These are phyloP conservation scores for Rutstroemia sydowiana DNA, from an alignment of 2,329 filamentous ascomycete species.

Conservation along the genomic window DNA sequence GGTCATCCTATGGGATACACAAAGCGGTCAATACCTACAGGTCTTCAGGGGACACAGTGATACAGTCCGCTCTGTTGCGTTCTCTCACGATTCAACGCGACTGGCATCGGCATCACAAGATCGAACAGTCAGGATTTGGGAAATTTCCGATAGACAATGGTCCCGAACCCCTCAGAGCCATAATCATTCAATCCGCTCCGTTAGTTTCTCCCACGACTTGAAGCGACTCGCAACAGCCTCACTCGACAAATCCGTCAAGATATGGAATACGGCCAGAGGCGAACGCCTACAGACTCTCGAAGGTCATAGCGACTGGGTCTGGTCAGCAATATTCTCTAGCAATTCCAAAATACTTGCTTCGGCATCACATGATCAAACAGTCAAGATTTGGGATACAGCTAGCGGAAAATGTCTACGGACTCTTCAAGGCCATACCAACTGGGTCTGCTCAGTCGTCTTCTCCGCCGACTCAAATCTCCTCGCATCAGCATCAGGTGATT, in stretches of 20 bases:
- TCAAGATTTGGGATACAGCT: slow-evolving; percentile 11
- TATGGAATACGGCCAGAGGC: neutral
- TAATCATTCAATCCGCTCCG: no score
- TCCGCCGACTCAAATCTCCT: no score
- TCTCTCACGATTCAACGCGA: neutral
- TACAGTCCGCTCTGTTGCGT: neutral
- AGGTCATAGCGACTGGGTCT: neutral
- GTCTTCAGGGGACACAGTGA: neutral
- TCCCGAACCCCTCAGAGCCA: no score
- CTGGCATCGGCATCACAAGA: neutral
- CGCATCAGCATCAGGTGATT: no score
- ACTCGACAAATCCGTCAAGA: no score
- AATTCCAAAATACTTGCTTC: neutral
- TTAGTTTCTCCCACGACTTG: no score
- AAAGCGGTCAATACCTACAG: neutral
- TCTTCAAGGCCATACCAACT: no score
- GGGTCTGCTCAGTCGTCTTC: no score
- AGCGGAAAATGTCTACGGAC: neutral
- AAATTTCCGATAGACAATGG: no score
- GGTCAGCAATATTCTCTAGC: neutral
- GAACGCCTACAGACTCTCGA: neutral
- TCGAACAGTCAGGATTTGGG: neutral
- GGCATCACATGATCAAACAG: neutral
- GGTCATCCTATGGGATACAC: neutral
- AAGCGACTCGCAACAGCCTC: no score